Conservation (phyloP, 2,329 filamentous ascomycete genomes). For the Penicillium hesseltinei region DNA sequence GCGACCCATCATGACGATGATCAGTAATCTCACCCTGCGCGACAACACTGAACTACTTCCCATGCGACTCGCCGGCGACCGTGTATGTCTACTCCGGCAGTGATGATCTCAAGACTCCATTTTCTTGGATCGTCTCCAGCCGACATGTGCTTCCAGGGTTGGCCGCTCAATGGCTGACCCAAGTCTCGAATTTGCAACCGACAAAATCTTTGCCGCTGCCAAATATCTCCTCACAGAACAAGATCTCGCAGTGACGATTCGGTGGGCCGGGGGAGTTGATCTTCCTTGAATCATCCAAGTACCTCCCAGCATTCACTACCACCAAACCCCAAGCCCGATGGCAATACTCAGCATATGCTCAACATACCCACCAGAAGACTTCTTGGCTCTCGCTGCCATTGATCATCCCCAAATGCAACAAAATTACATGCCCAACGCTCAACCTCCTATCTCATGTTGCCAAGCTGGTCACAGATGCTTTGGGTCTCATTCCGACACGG, state of each 20-base stretch:
- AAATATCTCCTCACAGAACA: neutral
- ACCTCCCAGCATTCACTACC: neutral
- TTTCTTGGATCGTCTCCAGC: neutral
- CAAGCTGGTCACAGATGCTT: neutral
- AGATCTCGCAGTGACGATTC: neutral
- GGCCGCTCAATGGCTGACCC: neutral
- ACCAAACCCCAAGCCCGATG: neutral
- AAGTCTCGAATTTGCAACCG: neutral
- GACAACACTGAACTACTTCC: neutral
- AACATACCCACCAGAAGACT: neutral
- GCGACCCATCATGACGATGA: neutral
- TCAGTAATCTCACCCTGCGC: neutral
- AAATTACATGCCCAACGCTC: neutral
- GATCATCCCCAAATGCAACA: slow-evolving; percentile 4
- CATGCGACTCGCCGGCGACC: neutral
- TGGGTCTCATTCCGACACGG: neutral
- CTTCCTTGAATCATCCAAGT: neutral
- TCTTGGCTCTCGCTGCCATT: neutral
- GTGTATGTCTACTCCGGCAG: too few relatives aligned
- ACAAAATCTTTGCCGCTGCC: neutral
- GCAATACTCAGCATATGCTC: too few relatives aligned
- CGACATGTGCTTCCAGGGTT: neutral
- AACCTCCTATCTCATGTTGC: neutral
- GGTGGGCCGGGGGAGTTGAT: neutral
- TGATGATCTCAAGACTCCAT: neutral